These are phyloP conservation scores for Nepenthes alata DNA, from an alignment of 179 eudicot genomes.

Conservation along the genomic window DNA sequence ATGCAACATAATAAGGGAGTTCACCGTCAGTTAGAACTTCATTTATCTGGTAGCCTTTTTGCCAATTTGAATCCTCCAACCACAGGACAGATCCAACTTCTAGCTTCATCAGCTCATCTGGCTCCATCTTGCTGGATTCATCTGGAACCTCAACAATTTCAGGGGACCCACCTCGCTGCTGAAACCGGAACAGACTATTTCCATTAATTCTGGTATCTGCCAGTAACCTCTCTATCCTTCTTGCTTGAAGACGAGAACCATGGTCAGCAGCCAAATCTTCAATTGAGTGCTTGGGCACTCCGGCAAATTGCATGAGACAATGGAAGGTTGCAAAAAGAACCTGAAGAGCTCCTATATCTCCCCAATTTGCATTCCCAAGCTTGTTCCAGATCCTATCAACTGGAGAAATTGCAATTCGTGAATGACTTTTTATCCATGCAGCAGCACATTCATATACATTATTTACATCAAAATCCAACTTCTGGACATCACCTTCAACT, in stretches of 20 bases:
- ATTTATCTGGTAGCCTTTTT: constrained; percentile 48
- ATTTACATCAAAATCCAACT: constrained; percentile 52
- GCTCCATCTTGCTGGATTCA: constrained; percentile 34
- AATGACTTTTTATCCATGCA: constrained; percentile 57
- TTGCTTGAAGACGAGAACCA: constrained; percentile 62
- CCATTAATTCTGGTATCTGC: constrained; percentile 41
- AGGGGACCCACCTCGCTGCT: constrained; percentile 46
- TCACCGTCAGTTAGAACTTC: constrained; percentile 54
- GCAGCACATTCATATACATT: constrained; percentile 74
- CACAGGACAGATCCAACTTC: constrained; percentile 47
- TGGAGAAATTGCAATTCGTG: constrained; percentile 57
- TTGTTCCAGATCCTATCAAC: constrained; percentile 88
- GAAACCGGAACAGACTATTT: constrained; percentile 44
- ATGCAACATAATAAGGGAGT: constrained; percentile 47
- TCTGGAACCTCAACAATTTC: constrained; percentile 74
- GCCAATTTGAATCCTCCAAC: constrained; percentile 55
- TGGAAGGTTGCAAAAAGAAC: constrained; percentile 80
- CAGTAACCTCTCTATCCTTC: constrained; percentile 65
- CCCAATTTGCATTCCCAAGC: constrained; percentile 92
- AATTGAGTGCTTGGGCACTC: constrained; percentile 54
- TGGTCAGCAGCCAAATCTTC: constrained; percentile 93
- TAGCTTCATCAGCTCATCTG: constrained; percentile 38
- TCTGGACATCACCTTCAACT: constrained; percentile 78
- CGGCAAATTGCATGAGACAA: constrained; percentile 54
- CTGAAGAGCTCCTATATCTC: constrained; percentile 78